Base-by-base conservation (phyloP, 441 rosid genomes). In the Hura crepitans region DNA sequence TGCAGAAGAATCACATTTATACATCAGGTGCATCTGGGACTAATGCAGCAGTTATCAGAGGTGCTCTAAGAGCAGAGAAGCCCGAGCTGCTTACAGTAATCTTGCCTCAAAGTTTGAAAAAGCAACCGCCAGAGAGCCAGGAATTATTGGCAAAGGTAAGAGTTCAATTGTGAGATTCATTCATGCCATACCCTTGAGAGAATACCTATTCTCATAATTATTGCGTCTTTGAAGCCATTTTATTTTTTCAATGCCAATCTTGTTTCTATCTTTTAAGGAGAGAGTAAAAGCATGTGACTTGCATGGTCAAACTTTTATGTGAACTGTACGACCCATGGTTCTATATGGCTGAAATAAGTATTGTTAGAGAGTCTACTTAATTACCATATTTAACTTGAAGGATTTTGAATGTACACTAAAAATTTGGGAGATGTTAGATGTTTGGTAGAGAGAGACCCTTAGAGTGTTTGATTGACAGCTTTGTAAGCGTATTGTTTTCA, bases 1-100 rank as follows among this genome's bases (percentile, higher is more conserved):
- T 74, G 80, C 87, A 94, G 99, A 92, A 94, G 86, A 94, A 94
- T 76, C 99, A 94, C 79, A 94, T 94, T 71, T 94, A 82, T 69
- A 94, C 99, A 50, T 94, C 97, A 50, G 99, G 99, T 74, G 97
- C 99, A 73, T 92, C 97, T 3, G 97, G 97, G 69, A 94, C 98
- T 66, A 94, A 94, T 76, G 97, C 98, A 39, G 99, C 97, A 23
- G 99, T 94, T 70, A 94, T 94, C 69, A 86, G 99, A 85, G 99
- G 99, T 78, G 97, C 99, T 63, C 69, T 92, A 74, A 87, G 99
- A 80, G 99, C 97, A 25, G 99, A 92, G 81, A 89, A 83, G 74
- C 99, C 96, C 6, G 97, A 91, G 78, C 86, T 89, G 66, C 91
- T 94, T 67, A 91, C 98, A 1, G 97, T 91, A 18, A 94, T 91